These are phyloP conservation scores for Simplicillium sp. DNA, from an alignment of 2,329 filamentous ascomycete genomes.

Conservation along the genomic window DNA sequence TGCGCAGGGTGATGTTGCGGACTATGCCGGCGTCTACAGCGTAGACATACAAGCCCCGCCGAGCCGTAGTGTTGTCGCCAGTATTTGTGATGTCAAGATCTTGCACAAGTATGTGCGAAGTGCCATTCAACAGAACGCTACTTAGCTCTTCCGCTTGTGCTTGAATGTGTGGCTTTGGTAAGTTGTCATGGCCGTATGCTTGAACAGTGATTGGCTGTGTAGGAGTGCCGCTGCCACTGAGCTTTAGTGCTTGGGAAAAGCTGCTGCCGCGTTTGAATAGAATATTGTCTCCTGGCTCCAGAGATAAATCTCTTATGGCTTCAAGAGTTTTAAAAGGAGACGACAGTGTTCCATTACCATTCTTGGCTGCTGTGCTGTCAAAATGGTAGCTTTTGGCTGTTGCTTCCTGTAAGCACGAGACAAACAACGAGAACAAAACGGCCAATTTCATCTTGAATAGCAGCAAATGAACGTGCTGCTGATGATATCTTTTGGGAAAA, in stretches of 20 bases:
- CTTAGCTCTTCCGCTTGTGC: not conserved
- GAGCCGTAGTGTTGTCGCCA: slow-evolving; percentile 1
- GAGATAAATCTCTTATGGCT: not conserved
- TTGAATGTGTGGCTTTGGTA: not conserved
- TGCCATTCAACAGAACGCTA: not conserved
- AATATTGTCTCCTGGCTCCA: not conserved
- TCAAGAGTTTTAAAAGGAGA: slow-evolving; percentile 2
- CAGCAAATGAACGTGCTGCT: too few relatives aligned
- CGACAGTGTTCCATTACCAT: not conserved
- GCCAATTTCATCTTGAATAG: too few relatives aligned
- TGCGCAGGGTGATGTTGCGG: not conserved
- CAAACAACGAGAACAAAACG: too few relatives aligned
- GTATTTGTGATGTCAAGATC: slow-evolving; percentile 2
- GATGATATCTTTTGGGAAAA: too few relatives aligned
- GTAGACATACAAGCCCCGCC: slow-evolving; percentile 1
- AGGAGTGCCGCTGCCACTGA: not conserved
- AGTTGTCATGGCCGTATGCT: not conserved
- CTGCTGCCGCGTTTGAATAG: slow-evolving; percentile 1
- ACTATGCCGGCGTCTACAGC: slow-evolving; percentile 1
- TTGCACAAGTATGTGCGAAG: not conserved
- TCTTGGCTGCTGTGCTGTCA: not conserved
- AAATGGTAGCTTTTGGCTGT: slow-evolving; percentile 1
- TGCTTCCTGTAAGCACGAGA: too few relatives aligned
- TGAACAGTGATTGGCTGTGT: not conserved
- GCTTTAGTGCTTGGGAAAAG: not conserved